These are phyloP conservation scores for Cutaneotrichosporon sp. DNA, from an alignment of 1,284 basidiomycete genomes.

Conservation along the genomic window DNA sequence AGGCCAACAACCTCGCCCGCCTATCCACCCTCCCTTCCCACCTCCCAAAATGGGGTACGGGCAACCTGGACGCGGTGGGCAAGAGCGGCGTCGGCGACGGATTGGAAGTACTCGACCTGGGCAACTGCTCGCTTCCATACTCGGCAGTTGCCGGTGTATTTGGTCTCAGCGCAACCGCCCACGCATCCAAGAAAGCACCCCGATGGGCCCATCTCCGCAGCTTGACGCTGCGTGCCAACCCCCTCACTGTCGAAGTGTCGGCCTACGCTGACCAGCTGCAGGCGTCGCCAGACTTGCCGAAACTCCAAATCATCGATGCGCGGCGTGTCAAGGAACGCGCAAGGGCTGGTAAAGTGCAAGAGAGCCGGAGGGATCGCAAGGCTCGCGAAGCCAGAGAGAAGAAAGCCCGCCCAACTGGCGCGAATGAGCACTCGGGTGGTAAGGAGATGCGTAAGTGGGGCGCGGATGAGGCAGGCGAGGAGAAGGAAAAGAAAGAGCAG, in stretches of 20 bases:
- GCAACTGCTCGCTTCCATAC: constrained; percentile 45
- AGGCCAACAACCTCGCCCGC: constrained; percentile 47
- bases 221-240: constrained; percentile 46
- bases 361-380: constrained; percentile 33
- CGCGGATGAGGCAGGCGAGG: constrained; percentile 16
- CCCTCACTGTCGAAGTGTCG: constrained; percentile 35
- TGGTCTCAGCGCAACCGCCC: constrained; percentile 18
- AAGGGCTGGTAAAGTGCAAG: constrained; percentile 36
- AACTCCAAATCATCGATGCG: constrained; percentile 49
- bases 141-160: constrained; percentile 29
- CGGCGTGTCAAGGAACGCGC: constrained; percentile 48
- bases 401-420: constrained; percentile 41
- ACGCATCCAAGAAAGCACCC: constrained; percentile 11
- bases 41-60: constrained; percentile 44
- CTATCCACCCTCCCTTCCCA: constrained; percentile 40
- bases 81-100: constrained; percentile 35
- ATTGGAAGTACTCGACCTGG: constrained; percentile 47
- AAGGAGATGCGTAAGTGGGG: constrained; percentile 42
- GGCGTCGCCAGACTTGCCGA: constrained; percentile 34
- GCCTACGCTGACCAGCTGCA: constrained; percentile 41
- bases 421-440: constrained; percentile 29
- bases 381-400: constrained; percentile 33
- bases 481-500: constrained; percentile 8
- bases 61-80: constrained; percentile 31
- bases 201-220: constrained; percentile 31